Conservation (phyloP, 2,329 filamentous ascomycete genomes). For the Colletotrichum orchidophilum region DNA sequence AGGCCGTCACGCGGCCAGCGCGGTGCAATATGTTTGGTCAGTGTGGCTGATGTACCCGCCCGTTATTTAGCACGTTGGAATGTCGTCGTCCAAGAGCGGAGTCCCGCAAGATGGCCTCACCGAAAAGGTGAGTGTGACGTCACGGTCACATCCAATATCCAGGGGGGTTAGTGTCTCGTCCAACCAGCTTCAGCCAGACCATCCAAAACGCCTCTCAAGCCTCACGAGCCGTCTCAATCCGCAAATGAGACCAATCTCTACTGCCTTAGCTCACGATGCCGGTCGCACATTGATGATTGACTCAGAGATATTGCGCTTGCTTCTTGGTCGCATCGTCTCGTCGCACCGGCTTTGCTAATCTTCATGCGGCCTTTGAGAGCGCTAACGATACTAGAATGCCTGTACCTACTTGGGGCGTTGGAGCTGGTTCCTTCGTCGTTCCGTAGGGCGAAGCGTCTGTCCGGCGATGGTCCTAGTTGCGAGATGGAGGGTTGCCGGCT, state of each 20-base stretch:
- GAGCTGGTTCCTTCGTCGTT: not conserved
- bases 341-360: not conserved
- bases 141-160: conserved; percentile 18
- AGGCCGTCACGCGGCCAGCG: conserved; percentile 26
- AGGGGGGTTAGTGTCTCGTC: not conserved
- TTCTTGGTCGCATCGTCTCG: not conserved
- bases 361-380: not conserved
- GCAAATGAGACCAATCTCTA: conserved; percentile 13
- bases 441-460: conserved; percentile 12
- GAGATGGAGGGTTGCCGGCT: not conserved
- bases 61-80: not conserved
- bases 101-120: not conserved
- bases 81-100: conserved; percentile 25
- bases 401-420: not conserved
- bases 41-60: conserved; percentile 23
- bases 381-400: not conserved
- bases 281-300: not conserved
- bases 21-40: not conserved
- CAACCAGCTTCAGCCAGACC: conserved; percentile 32
- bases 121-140: conserved; percentile 20
- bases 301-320: not conserved
- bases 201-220: not conserved
- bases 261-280: not conserved
- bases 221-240: not conserved
- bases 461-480: not conserved